A percentile compares a stretch with the other conserved stretches of the same genome.
phyloP scores from a whole-genome alignment of 2,329 filamentous ascomycete species.

The Aspergillus pseudoviridinutans region DNA sequence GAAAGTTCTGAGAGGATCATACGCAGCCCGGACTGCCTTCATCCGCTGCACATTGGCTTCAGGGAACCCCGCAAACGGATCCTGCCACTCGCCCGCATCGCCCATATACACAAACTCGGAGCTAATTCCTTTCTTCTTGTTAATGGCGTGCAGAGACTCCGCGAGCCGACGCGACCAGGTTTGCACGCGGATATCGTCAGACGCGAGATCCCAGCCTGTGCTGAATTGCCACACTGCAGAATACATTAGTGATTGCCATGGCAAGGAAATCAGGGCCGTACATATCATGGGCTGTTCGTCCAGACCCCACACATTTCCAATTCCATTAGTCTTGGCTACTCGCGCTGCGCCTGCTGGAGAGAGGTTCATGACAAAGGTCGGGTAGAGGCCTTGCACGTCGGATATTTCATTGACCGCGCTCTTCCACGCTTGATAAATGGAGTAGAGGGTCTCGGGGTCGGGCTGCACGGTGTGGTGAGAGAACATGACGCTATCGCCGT shows the following conservation, averaged over 20 bases:
- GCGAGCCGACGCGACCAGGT: constrained; percentile 28
- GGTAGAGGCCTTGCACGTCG: constrained; percentile 36
- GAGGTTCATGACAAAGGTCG: constrained; percentile 37
- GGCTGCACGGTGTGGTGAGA: constrained; percentile 37
- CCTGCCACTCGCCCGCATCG: constrained; percentile 37
- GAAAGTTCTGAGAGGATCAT: constrained; percentile 33
- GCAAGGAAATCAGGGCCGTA: constrained; percentile 13
- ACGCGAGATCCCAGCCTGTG: constrained; percentile 34
- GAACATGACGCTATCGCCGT: constrained; percentile 30
- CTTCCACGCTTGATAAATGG: constrained; percentile 36
- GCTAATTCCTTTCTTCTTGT: constrained; percentile 27
- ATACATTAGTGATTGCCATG: background rate
- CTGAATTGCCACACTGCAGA: constrained; percentile 37
- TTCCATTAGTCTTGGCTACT: constrained; percentile 32
- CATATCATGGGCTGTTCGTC: constrained; percentile 28
- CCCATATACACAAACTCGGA: constrained; percentile 38
- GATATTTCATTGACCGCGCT: constrained; percentile 27
- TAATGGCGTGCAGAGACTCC: constrained; percentile 29
- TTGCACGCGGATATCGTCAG: constrained; percentile 36
- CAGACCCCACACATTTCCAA: constrained; percentile 40
- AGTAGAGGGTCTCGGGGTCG: constrained; percentile 26
- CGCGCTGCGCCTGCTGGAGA: constrained; percentile 22
- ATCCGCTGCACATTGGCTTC: constrained; percentile 33
- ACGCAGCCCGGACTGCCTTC: constrained; percentile 23
- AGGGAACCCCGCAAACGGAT: constrained; percentile 32